Conservation (phyloP, 495 filamentous ascomycete species). For the Clohesyomyces aquaticus region DNA sequence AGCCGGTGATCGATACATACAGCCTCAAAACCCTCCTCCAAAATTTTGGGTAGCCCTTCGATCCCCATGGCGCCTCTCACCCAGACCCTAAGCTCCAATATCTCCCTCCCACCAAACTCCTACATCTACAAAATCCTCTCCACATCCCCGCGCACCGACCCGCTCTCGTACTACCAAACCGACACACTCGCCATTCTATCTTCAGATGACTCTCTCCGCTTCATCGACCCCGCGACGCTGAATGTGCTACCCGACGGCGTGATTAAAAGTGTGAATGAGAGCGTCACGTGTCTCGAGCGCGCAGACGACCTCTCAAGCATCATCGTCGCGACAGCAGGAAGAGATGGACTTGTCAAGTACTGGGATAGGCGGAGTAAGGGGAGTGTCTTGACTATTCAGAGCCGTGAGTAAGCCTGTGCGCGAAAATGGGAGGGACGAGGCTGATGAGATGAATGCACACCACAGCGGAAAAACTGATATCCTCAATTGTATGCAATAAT, state of each 20-base stretch:
- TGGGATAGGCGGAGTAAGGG: slow-evolving; percentile 57
- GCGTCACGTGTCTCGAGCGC: slow-evolving; percentile 60
- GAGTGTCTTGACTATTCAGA: slow-evolving; percentile 35
- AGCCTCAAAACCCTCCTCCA: background rate
- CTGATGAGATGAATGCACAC: slow-evolving; percentile 3
- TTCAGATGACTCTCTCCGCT: slow-evolving; percentile 57
- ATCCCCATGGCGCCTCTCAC: slow-evolving; percentile 28
- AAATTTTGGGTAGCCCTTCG: background rate
- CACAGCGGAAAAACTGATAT: slow-evolving; percentile 53
- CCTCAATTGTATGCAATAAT: slow-evolving; percentile 69
- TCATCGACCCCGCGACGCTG: slow-evolving; percentile 54
- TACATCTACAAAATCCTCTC: slow-evolving; percentile 42
- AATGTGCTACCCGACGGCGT: slow-evolving; percentile 35
- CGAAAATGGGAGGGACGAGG: background rate
- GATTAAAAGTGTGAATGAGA: slow-evolving; percentile 55
- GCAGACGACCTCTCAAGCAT: slow-evolving; percentile 48
- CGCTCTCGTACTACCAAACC: slow-evolving; percentile 25
- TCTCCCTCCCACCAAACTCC: slow-evolving; percentile 34
- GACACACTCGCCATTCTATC: slow-evolving; percentile 44
- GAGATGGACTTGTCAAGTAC: slow-evolving; percentile 62
- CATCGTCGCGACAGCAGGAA: slow-evolving; percentile 61
- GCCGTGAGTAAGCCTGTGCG: slow-evolving; percentile 20
- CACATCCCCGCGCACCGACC: slow-evolving; percentile 21
- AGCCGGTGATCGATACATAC: background rate
- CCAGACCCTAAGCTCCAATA: slow-evolving; percentile 15